Base-by-base conservation (phyloP, 2,329 filamentous ascomycete species). In the Talaromyces sp. region DNA sequence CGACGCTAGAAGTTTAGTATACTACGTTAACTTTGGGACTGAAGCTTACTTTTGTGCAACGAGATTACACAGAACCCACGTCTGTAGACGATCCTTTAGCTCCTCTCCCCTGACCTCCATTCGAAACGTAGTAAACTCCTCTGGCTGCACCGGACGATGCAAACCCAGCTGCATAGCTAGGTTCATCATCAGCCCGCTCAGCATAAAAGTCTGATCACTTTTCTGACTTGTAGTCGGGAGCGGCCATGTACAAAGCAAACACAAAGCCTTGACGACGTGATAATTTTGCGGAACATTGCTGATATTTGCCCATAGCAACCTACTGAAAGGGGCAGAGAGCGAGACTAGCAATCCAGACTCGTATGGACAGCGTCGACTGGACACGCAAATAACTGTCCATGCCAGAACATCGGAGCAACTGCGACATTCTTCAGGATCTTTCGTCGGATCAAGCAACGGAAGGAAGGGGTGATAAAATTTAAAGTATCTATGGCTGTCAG, bases 61-160 rank as follows among this genome's bases (percentile, higher is more conserved):
- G 64, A 88, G 84, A 69, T 89, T 89, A 76, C 87, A 88, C 4
- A 87, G 83, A 1, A 85, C 85, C 87, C 87, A 90, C 2, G 87
- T 89, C 70, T 87, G 82, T 39, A 88, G 76, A 16, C 87, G 81
- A 73, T 89, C 87, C 43, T 85, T 83, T 63, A 88, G 80, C 63
- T 88, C 86, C 71, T 87, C 86, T 33, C 86, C 84, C 67, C 83
- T 78, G 14, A 87, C 75, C 63, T 86, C 77, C 68, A 81, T 78
- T 19, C 76, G 75, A 68, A 82, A 82, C 5, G 80, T 82, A 4
- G 76, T 80, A 65, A 82, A 82, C 66, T 82, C 80, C 70, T 88
- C 85, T 1, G 86, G 82, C 70, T 88, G 85, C 0, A 85, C 85
- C 0, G 86, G 86, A 37, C 86, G 82, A 70, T 88, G 86, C 22